phyloP scores from a whole-genome alignment of 2,329 filamentous ascomycete species.

The Epicoccum nigrum region DNA sequence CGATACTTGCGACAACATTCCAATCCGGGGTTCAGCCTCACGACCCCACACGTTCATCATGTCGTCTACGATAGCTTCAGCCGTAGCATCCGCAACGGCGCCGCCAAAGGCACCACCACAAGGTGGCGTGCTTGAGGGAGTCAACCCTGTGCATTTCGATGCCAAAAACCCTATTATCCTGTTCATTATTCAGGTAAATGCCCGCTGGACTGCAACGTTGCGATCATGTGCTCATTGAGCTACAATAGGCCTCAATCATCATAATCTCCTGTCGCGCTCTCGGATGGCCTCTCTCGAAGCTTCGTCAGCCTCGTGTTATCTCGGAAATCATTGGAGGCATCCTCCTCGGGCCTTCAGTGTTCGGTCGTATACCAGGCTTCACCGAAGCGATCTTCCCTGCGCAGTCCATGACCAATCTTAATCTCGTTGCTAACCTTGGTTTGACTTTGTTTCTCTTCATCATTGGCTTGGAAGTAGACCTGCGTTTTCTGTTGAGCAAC shows the following conservation, averaged over 20 bases:
- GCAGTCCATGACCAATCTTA: conserved; percentile 75
- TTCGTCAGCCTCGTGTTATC: conserved; percentile 82
- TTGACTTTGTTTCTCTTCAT: conserved; percentile 86
- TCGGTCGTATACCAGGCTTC: conserved; percentile 86
- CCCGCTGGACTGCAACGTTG: too few relatives aligned
- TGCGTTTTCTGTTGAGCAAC: conserved; percentile 77
- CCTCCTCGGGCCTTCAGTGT: conserved; percentile 82
- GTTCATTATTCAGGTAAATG: conserved; percentile 74
- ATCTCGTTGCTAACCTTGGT: conserved; percentile 80
- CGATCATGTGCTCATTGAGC: conserved; percentile 1
- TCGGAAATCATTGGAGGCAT: conserved; percentile 86
- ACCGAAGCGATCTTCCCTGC: conserved; percentile 75
- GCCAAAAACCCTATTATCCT: conserved; percentile 73
- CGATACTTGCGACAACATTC: not conserved
- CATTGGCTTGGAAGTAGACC: conserved; percentile 84
- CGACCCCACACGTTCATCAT: conserved; percentile 23
- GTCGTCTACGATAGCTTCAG: conserved; percentile 31
- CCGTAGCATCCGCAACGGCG: conserved; percentile 27
- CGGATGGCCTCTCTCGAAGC: conserved; percentile 76
- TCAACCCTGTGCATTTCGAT: conserved; percentile 72
- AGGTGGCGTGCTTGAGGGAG: conserved; percentile 73
- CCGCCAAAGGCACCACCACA: conserved; percentile 54
- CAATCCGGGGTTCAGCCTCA: conserved; percentile 7
- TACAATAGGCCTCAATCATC: conserved; percentile 68
- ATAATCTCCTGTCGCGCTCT: conserved; percentile 76